Percentiles rank a stretch among this genome's conserved stretches.
These are phyloP conservation scores for Sclerotinia borealis DNA, from an alignment of 2,329 filamentous ascomycete species.

Conservation along the genomic window DNA sequence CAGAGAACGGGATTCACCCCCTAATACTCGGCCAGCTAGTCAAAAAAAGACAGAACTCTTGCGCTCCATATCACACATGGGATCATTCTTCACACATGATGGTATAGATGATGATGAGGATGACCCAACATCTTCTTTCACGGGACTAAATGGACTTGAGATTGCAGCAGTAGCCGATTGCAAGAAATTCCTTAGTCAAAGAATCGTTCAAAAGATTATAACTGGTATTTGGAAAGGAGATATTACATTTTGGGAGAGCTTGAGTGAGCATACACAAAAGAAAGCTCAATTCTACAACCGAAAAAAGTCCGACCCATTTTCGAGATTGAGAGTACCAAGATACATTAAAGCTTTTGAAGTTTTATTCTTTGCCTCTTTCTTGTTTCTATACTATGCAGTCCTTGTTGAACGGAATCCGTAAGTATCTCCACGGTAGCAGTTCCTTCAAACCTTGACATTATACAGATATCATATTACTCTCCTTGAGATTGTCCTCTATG, in stretches of 20 bases:
- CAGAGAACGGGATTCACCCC: constrained; percentile 16
- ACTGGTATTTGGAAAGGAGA: constrained; percentile 81
- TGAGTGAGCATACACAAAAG: constrained; percentile 69
- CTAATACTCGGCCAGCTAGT: constrained; percentile 17
- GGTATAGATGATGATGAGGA: constrained; percentile 44
- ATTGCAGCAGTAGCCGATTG: constrained; percentile 76
- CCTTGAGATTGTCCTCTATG: constrained; percentile 67
- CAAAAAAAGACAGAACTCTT: constrained; percentile 31
- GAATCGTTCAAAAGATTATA: constrained; percentile 74
- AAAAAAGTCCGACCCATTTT: constrained; percentile 63
- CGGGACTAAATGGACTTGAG: constrained; percentile 77
- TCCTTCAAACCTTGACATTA: neutral
- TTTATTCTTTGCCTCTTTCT: constrained; percentile 69
- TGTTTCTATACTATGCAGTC: constrained; percentile 81
- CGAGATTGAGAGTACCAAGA: constrained; percentile 69
- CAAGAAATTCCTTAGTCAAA: constrained; percentile 78
- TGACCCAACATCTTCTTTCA: constrained; percentile 66
- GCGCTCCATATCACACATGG: constrained; percentile 49
- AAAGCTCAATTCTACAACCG: constrained; percentile 70
- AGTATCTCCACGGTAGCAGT: constrained; percentile 1
- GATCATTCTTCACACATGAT: constrained; percentile 31
- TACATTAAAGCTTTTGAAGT: constrained; percentile 84
- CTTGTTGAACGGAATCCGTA: constrained; percentile 64
- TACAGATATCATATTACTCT: constrained; percentile 52
- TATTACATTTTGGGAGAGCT: constrained; percentile 77